phyloP scores from a whole-genome alignment of 2,329 filamentous ascomycete genomes.

The Gliomastix tumulicola region DNA sequence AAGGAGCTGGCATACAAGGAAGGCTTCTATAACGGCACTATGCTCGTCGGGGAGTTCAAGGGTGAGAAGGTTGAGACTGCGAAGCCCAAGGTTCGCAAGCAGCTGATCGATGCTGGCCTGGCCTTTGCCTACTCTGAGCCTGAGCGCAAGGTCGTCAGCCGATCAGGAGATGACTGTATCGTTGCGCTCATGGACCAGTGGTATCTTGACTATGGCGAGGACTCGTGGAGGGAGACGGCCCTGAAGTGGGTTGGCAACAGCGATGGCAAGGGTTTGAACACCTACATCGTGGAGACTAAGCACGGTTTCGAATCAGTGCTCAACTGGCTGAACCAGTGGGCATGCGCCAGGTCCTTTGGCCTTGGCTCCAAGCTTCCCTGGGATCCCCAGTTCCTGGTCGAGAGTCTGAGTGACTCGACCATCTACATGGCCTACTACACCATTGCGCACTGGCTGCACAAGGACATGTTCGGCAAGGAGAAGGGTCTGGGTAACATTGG shows the following conservation, averaged over 20 bases:
- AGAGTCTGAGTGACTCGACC: conserved; percentile 85
- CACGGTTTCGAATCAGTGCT: conserved; percentile 79
- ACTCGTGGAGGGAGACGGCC: conserved; percentile 73
- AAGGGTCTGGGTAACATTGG: conserved; percentile 62
- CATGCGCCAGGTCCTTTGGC: conserved; percentile 85
- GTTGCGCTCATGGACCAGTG: conserved; percentile 93
- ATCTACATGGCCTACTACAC: conserved; percentile 86
- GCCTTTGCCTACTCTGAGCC: conserved; percentile 94
- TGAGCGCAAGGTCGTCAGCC: conserved; percentile 79
- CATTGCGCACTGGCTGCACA: conserved; percentile 62
- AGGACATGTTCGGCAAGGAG: conserved; percentile 76
- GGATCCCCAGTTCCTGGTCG: conserved; percentile 86
- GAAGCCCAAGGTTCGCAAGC: conserved; percentile 76
- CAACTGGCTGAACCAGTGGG: conserved; percentile 93
- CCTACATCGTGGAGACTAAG: conserved; percentile 70
- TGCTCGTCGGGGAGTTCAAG: conserved; percentile 82
- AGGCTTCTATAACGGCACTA: conserved; percentile 90
- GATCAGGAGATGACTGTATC: conserved; percentile 89
- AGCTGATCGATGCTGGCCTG: conserved; percentile 67
- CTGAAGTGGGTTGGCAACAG: conserved; percentile 65
- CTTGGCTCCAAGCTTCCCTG: conserved; percentile 92
- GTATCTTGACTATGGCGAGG: conserved; percentile 95
- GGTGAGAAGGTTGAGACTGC: conserved; percentile 81
- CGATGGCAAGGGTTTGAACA: conserved; percentile 64
- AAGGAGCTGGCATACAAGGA: conserved; percentile 97